phyloP scores from a whole-genome alignment of 768 basidiomycete genomes.

The Dioszegia hungarica region DNA sequence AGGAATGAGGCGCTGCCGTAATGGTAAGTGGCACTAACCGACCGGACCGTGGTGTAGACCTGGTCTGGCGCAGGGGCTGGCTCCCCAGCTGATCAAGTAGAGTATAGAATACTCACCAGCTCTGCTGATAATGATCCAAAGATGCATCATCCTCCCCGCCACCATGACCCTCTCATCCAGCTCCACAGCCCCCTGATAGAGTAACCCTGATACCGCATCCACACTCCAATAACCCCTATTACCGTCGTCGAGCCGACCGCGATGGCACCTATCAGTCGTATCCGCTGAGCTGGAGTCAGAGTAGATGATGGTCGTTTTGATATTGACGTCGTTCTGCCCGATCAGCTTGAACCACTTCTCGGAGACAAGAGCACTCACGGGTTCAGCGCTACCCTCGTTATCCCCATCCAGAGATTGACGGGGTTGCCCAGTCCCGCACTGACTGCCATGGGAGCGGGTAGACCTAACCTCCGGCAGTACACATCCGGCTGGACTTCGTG shows the following conservation, averaged over 20 bases:
- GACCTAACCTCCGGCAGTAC: conserved; percentile 78
- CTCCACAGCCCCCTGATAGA: conserved; percentile 34
- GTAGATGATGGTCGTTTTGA: conserved; percentile 34
- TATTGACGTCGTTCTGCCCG: conserved; percentile 33
- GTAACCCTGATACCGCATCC: conserved; percentile 43
- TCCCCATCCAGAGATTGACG: conserved; percentile 45
- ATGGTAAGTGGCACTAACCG: too few relatives aligned
- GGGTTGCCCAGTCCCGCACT: conserved; percentile 75
- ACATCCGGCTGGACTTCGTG: conserved; percentile 99
- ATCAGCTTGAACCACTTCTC: not conserved
- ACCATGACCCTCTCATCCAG: conserved; percentile 16
- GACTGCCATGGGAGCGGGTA: conserved; percentile 93
- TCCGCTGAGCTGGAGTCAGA: conserved; percentile 31
- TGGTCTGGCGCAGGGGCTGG: too few relatives aligned
- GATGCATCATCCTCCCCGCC: conserved; percentile 1
- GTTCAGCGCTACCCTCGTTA: conserved; percentile 44
- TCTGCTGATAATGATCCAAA: not conserved
- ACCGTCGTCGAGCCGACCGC: conserved; percentile 23
- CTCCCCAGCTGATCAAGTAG: too few relatives aligned
- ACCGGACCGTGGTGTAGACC: too few relatives aligned
- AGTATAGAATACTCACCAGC: too few relatives aligned
- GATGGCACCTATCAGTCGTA: conserved; percentile 22
- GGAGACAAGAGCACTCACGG: conserved; percentile 33
- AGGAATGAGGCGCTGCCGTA: too few relatives aligned
- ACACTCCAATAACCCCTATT: conserved; percentile 24